These are phyloP conservation scores for Aegilops sharonensis DNA, from an alignment of 176 grass and related monocot species.

Conservation along the genomic window DNA sequence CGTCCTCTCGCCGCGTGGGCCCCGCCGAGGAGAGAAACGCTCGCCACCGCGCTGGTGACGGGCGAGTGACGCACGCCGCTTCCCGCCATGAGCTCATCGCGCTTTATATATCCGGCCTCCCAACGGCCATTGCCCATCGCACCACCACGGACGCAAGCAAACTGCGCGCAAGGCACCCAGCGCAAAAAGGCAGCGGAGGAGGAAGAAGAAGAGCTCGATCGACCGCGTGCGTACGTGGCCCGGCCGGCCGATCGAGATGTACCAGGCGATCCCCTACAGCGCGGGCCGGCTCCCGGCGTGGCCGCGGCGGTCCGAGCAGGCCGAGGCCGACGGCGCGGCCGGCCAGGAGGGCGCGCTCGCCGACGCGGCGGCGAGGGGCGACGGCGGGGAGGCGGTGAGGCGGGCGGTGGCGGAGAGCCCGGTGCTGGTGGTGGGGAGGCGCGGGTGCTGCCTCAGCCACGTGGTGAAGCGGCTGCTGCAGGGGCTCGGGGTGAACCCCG, in stretches of 20 bases:
- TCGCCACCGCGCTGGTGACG: background rate
- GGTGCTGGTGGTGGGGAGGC: conserved; percentile 64
- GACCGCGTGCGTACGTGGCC: no score
- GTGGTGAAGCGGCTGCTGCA: conserved; percentile 81
- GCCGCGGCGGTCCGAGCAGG: background rate
- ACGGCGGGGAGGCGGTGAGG: conserved; percentile 17
- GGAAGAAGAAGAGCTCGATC: background rate
- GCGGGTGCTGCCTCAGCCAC: conserved; percentile 91
- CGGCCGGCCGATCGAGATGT: conserved; percentile 30
- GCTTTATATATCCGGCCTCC: conserved; percentile 27
- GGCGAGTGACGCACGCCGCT: conserved; percentile 14
- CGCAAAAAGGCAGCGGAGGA: background rate
- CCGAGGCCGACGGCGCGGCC: background rate
- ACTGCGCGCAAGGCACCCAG: background rate
- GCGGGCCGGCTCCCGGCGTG: conserved; percentile 31
- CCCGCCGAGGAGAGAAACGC: background rate
- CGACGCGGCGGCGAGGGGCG: background rate
- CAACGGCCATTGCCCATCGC: background rate
- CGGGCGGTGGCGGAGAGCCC: conserved; percentile 70
- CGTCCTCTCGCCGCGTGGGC: conserved; percentile 6
- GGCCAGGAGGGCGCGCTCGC: background rate
- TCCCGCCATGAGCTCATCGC: conserved; percentile 11
- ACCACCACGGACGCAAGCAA: background rate
- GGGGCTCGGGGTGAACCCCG: conserved; percentile 83
- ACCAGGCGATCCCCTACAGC: conserved; percentile 78